Evolutionary conservation across 805 yeast species (phyloP), one percentile per base, ranked within the genome.

Genomic region (Zygotorulaspora florentina): DNA sequence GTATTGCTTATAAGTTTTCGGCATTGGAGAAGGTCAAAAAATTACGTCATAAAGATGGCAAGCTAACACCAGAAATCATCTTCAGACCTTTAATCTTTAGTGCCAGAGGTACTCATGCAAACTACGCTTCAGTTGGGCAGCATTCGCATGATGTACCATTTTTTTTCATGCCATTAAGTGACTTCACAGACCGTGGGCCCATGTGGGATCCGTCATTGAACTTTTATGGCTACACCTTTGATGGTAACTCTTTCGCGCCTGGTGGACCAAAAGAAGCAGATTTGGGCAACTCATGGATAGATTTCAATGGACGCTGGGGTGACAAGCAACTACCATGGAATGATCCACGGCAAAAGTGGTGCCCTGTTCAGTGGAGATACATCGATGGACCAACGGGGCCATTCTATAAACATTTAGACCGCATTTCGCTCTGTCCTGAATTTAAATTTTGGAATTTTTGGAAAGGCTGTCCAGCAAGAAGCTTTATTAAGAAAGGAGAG

Each of bases 31-130:
- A 64, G 20, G 55, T 60, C 13, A 56, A 58, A 37, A 83, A 80
- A 56, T 70, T 76, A 49, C 75, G 96, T 3, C 96, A 96, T n/a
- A 83, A 88, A 13, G 95, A 95, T 0, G 91, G 85, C 57, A 75
- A 76, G 53, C 85, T 83, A 60, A 83, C 86, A 17, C 68, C 89
- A 42, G 95, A 88, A 59, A 48, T 62, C 10, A 52, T 62, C 15
- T 42, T 54, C 40, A 73, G 85, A 54, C 97, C 98, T 0, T 75
- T 89, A 16, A 77, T 93, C 0, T 93, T 86, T 64, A 79, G 93
- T 16, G 96, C 97, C 0, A 74, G 96, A 51, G 99, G 99, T 0
- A 91, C 99, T 0, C 99, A 91, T 68, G 98, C 98, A 15, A 91
- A 93, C 65, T 91, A 91, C 62, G 95, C 93, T 0, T 79, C 93